A percentile compares a stretch with the other conserved stretches of the same genome.
Evolutionary conservation across 768 basidiomycete species (phyloP).

Genomic region (Lactifluus echinatus): DNA sequence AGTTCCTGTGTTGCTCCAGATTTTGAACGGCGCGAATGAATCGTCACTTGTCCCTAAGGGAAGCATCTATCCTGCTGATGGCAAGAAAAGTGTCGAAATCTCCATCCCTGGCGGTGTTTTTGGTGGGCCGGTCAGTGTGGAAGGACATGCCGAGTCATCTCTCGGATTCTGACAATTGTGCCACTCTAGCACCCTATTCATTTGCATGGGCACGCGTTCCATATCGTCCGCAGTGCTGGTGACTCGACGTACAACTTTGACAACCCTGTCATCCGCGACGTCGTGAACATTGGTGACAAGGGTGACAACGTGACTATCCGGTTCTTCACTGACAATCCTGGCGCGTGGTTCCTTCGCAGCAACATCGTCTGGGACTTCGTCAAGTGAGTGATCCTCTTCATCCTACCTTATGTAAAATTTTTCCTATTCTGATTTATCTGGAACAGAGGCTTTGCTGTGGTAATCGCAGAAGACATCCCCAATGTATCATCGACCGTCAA

Average conservation of each 20-base stretch:
- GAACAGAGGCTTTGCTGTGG: constrained; percentile 6
- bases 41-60: constrained; percentile 40
- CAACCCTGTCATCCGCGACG: constrained; percentile 40
- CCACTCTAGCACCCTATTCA: not conserved
- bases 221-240: constrained; percentile 14
- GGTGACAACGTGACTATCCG: constrained; percentile 21
- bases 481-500: not conserved
- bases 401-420: no score
- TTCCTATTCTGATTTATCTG: not conserved
- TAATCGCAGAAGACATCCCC: constrained; percentile 8
- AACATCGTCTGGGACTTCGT: constrained; percentile 26
- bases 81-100: constrained; percentile 39
- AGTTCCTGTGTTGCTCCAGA: constrained; percentile 47
- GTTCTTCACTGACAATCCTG: constrained; percentile 26
- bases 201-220: constrained; percentile 9
- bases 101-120: constrained; percentile 2
- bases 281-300: constrained; percentile 23
- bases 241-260: constrained; percentile 12
- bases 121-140: not conserved
- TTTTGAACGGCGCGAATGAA: constrained; percentile 44
- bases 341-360: constrained; percentile 25
- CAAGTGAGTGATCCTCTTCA: not conserved
- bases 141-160: no score
- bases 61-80: constrained; percentile 38
- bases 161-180: not conserved